Percentiles rank a stretch among this genome's conserved stretches.
These are phyloP conservation scores for Grosmannia serpens DNA, from an alignment of 2,329 filamentous ascomycete genomes.

Conservation along the genomic window DNA sequence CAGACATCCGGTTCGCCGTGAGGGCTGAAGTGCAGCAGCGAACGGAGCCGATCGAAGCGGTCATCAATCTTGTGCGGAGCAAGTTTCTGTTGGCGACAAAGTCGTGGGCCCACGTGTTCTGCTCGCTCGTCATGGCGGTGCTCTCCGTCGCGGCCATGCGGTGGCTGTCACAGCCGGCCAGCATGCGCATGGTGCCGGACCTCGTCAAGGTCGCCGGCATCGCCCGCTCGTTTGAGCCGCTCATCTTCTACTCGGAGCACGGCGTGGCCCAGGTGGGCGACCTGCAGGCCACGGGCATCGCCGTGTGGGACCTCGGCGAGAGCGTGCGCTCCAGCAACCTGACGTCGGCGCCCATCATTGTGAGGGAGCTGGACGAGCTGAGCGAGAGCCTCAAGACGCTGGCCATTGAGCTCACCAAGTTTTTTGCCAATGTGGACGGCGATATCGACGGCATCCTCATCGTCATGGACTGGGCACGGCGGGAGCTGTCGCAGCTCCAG, in stretches of 20 bases:
- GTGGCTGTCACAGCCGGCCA: constrained; percentile 56
- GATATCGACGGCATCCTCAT: constrained; percentile 87
- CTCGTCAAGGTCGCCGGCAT: constrained; percentile 83
- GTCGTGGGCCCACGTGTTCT: constrained; percentile 56
- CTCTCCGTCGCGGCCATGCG: constrained; percentile 55
- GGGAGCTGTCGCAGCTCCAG: constrained; percentile 65
- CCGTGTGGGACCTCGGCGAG: constrained; percentile 90
- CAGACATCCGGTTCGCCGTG: constrained; percentile 80
- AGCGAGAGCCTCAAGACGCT: constrained; percentile 78
- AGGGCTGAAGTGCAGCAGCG: constrained; percentile 81
- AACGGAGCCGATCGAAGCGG: constrained; percentile 70
- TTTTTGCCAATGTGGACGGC: constrained; percentile 87
- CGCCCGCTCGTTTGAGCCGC: constrained; percentile 82
- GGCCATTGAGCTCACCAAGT: constrained; percentile 75
- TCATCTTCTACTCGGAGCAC: constrained; percentile 90
- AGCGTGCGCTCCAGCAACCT: constrained; percentile 82
- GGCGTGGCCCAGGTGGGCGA: constrained; percentile 78
- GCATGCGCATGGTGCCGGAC: constrained; percentile 60
- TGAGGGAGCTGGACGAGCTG: constrained; percentile 71
- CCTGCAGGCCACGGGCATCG: constrained; percentile 80
- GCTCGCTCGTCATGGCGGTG: constrained; percentile 49
- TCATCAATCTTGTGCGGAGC: constrained; percentile 50
- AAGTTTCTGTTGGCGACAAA: constrained; percentile 50
- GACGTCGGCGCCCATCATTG: constrained; percentile 79
- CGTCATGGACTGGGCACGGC: constrained; percentile 91